Evolutionary conservation across 2,329 filamentous ascomycete genomes (phyloP).

Genomic region (Kalaharituber pfeilii): DNA sequence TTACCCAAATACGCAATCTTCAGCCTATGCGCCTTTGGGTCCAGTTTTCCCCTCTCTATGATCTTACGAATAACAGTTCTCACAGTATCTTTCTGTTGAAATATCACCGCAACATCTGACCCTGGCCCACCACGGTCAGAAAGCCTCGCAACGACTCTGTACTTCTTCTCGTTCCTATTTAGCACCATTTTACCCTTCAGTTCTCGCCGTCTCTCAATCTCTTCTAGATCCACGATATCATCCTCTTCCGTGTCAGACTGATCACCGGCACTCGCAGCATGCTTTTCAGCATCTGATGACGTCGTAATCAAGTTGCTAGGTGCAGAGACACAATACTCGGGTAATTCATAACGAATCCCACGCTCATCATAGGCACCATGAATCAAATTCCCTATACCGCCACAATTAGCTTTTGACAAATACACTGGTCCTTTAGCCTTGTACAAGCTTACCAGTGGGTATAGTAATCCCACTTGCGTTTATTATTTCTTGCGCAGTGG

Average conservation of each 20-base stretch:
- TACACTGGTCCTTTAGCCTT: too few species aligned
- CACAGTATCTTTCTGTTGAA: conserved; percentile 47
- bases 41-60: conserved; percentile 36
- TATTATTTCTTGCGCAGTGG: conserved; percentile 63
- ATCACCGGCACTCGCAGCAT: conserved; percentile 25
- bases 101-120: conserved; percentile 40
- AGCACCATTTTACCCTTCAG: conserved; percentile 44
- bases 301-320: conserved; percentile 38
- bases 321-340: conserved; percentile 50
- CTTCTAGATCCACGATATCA: conserved; percentile 6
- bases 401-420: too few species aligned
- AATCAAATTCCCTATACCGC: conserved; percentile 40
- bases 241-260: conserved; percentile 24
- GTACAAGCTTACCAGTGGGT: conserved; percentile 36
- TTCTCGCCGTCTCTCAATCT: conserved; percentile 31
- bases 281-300: conserved; percentile 12
- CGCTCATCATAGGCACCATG: conserved; percentile 55
- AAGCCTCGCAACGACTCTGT: conserved; percentile 41
- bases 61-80: conserved; percentile 45
- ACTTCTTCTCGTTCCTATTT: conserved; percentile 37
- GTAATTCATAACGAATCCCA: conserved; percentile 52
- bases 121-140: conserved; percentile 43
- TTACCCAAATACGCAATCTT: conserved; percentile 67
- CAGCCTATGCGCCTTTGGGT: conserved; percentile 44
- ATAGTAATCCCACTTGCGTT: conserved; percentile 60